Base-by-base conservation (phyloP, 2,329 filamentous ascomycete genomes). In the Aspergillus pseudoterreus region DNA sequence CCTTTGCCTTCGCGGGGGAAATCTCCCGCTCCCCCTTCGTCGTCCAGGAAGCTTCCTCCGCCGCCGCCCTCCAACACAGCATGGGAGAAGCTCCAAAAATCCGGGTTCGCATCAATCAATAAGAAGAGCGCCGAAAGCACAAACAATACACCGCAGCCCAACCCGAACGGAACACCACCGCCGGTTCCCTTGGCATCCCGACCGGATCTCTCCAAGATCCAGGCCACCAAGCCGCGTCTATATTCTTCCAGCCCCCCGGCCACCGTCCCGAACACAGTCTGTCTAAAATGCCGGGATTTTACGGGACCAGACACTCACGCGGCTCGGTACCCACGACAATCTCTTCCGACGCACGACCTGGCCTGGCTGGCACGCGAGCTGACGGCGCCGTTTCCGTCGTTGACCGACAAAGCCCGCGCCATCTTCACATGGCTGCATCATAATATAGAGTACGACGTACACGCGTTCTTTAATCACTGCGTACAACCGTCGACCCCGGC, bases 401-500 rank as follows among this genome's bases (percentile, higher is more conserved):
- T 77, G 1, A 96, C 92, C 0, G 92, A 97, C 70, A 96, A 96
- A 74, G 92, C 94, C 2, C 82, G 94, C 24, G 90, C 85, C 2
- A 89, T 99, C 53, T 97, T 97, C 67, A 90, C 88, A 1, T 99
- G 94, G 94, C 84, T 92, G 38, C 92, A 97, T 71, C 86, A 97
- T 71, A 97, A 97, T 62, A 85, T 99, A 52, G 80, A 79, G 43
- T 99, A 97, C 68, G 90, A 97, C 66, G 83, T 84, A 0, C 79
- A 82, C 22, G 81, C 85, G 21, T 95, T 96, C 74, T 95, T 95
- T 65, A 82, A 79, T 51, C 82, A 85, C 33, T 83, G 77, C 43
- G 75, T 95, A 30, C 79, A 84, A 56, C 77, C 81, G 6, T 84
- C 83, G 39, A 86, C 84, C 0, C 86, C 90, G 0, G 82, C 85